Conservation (phyloP, 2,329 filamentous ascomycete genomes). For the Colletotrichum aenigma region DNA sequence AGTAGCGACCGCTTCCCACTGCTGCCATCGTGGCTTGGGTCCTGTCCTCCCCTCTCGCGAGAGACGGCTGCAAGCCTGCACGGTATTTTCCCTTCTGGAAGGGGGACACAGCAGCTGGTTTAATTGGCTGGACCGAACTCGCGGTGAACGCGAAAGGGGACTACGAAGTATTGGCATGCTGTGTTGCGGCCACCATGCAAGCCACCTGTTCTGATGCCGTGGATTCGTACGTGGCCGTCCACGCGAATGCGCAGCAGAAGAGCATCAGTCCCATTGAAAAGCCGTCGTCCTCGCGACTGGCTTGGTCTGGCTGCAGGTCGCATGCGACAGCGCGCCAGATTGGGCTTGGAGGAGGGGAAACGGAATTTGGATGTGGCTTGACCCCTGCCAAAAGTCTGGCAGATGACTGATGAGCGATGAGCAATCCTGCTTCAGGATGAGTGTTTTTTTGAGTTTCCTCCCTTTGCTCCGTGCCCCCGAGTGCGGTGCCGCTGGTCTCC, state of each 20-base stretch:
- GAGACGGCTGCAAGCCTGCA: background rate
- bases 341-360: background rate
- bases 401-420: constrained; percentile 14
- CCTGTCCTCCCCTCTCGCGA: background rate
- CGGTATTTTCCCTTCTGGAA: background rate
- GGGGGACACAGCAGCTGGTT: background rate
- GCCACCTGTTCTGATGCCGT: constrained; percentile 15
- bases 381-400: background rate
- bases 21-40: background rate
- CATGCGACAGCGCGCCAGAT: background rate
- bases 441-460: background rate
- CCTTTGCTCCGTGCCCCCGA: background rate
- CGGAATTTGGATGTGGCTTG: background rate
- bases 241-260: background rate
- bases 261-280: background rate
- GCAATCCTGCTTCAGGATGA: background rate
- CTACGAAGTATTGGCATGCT: constrained; percentile 1
- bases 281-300: background rate
- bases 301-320: background rate
- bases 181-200: background rate
- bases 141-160: background rate
- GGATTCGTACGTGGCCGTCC: background rate
- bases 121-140: background rate
- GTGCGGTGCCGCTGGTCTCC: constrained; percentile 13
- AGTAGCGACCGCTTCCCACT: background rate